Evolutionary conservation across 192 early-diverging fungal genomes (phyloP), one percentile per base, ranked within the genome.

Genomic region (Anaeromyces robustus): DNA sequence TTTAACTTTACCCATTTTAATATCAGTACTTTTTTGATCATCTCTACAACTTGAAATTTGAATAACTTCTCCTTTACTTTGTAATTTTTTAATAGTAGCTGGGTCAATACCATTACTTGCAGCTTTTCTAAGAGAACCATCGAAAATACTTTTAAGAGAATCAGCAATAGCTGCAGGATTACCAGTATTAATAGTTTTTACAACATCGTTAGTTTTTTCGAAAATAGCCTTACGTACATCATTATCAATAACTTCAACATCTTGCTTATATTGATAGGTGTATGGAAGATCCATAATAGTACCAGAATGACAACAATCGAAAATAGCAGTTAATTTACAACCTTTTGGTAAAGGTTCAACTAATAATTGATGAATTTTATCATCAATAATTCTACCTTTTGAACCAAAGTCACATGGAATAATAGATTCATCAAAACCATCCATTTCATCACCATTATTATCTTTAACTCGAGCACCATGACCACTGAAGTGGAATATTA

Each of bases 231-330:
- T 59, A 29, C 79, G 30, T 30, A 81, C 30, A 28, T 59, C 80
- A 30, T 30, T 78, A 13, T 30, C 77, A 30, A 30, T 78, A 30
- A 59, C 52, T 30, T 31, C 52, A 12, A 87, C 80, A 30, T 80
- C 77, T 78, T 83, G 84, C 30, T 79, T 84, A 28, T 84, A 84
- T 80, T 86, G 84, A 83, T 91, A 90, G 39, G 88, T 86, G 84
- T 88, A 92, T 12, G 90, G 88, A 18, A 92, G 80, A 78, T 90
- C 91, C 52, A 92, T 83, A 28, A 88, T 89, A 5, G 91, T 90
- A 39, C 90, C 90, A 80, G 93, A 94, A 81, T 96, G 93, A 83
- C 94, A 96, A 79, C 93, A 94, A 84, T 95, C 94, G 85, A 94
- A 94, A 37, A 95, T 90, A 0, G 90, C 92, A 1, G 94, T 95